Evolutionary conservation across 2,329 filamentous ascomycete genomes (phyloP).

Genomic region (Graphium sp.): DNA sequence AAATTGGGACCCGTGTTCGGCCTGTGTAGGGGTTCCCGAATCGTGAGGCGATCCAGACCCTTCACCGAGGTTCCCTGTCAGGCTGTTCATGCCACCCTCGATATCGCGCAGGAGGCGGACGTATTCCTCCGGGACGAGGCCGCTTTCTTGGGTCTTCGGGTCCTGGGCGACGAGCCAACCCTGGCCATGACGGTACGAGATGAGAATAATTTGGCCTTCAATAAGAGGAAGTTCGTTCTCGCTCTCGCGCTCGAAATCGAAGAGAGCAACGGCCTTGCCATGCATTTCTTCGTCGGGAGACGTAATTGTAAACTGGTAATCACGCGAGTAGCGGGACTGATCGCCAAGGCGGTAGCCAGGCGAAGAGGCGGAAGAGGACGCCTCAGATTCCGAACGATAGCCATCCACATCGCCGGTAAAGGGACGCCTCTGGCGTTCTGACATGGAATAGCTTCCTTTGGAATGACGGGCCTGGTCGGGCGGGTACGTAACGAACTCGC

Average conservation of each 20-base stretch:
- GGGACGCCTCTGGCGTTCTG: no score
- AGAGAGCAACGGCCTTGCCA: constrained; percentile 86
- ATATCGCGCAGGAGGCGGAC: constrained; percentile 85
- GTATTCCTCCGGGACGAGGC: constrained; percentile 90
- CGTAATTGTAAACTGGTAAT: constrained; percentile 90
- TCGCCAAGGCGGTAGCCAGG: constrained; percentile 43
- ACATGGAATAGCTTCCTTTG: constrained; percentile 25
- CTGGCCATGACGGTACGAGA: constrained; percentile 89
- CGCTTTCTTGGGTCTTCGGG: constrained; percentile 83
- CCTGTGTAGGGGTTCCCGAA: constrained; percentile 42
- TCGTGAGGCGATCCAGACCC: constrained; percentile 35
- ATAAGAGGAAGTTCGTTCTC: constrained; percentile 87
- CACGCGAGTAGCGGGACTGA: constrained; percentile 68
- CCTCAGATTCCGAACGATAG: constrained; percentile 38
- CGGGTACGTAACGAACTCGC: constrained; percentile 68
- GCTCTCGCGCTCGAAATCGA: constrained; percentile 89
- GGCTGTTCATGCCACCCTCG: constrained; percentile 68
- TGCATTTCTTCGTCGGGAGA: constrained; percentile 96
- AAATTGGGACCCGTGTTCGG: constrained; percentile 24
- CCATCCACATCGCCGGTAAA: constrained; percentile 30
- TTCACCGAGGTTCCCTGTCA: constrained; percentile 44
- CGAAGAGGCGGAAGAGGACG: constrained; percentile 40
- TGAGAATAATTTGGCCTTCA: constrained; percentile 91
- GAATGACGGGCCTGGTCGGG: constrained; percentile 45
- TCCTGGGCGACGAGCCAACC: constrained; percentile 97